phyloP scores from a whole-genome alignment of 805 yeast species.

The Vanderwaltozyma tropicalis region DNA sequence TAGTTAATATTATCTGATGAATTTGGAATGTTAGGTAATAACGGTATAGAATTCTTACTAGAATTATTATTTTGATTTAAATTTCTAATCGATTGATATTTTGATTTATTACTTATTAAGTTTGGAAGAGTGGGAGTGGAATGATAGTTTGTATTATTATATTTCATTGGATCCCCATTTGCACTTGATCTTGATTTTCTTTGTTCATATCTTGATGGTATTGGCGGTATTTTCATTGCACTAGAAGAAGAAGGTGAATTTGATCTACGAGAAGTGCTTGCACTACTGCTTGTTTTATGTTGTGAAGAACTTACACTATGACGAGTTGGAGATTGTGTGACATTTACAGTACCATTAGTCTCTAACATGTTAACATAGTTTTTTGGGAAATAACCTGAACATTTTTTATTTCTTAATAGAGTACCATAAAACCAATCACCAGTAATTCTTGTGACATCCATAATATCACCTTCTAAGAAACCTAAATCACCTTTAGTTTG shows the following conservation, averaged over 20 bases:
- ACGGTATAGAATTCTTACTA: conserved; percentile 12
- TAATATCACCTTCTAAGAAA: conserved; percentile 84
- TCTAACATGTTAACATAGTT: conserved; percentile 64
- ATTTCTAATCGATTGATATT: conserved; percentile 1
- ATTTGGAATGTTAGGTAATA: conserved; percentile 21
- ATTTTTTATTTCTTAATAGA: conserved; percentile 63
- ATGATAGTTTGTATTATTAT: not conserved
- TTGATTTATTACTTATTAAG: not conserved
- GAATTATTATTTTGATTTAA: not conserved
- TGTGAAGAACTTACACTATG: not conserved
- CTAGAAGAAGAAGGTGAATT: no score
- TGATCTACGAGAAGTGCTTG: conserved; percentile 2
- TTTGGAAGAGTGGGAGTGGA: conserved; percentile 1
- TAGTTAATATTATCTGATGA: not conserved
- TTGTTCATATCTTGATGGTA: conserved; percentile 8
- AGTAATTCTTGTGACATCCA: conserved; percentile 77
- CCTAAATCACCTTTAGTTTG: conserved; percentile 84
- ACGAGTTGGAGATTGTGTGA: not conserved
- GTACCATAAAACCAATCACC: conserved; percentile 91
- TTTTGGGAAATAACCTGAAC: conserved; percentile 74
- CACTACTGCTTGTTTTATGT: no score
- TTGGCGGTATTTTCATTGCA: conserved; percentile 9
- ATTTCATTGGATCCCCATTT: no score
- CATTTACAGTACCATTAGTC: conserved; percentile 1
- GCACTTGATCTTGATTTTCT: not conserved